Evolutionary conservation across 1,139 yeast genomes (phyloP).

Genomic region (Debaryomycetaceae sp.): DNA sequence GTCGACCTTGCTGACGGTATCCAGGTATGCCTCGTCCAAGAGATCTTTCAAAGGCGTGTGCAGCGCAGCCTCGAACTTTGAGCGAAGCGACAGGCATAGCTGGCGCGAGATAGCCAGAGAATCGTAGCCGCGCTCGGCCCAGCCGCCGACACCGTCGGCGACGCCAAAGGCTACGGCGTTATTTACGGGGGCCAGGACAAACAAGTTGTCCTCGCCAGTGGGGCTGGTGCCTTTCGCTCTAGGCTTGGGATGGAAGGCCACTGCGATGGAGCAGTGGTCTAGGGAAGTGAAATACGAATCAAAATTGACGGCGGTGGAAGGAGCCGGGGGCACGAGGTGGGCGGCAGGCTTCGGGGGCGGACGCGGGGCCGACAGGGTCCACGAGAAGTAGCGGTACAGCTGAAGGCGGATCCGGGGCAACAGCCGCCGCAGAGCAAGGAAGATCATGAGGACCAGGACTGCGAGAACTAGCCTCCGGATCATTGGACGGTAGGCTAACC

Average conservation of each 20-base stretch:
- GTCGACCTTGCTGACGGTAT: constrained; percentile 47
- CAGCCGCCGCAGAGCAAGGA: constrained; percentile 1
- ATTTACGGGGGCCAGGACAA: constrained; percentile 38
- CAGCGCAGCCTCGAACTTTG: constrained; percentile 13
- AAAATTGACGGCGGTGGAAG: constrained; percentile 4
- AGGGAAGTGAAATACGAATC: constrained; percentile 5
- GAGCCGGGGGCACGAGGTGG: constrained; percentile 2
- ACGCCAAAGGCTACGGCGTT: constrained; percentile 66
- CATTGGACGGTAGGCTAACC: no score
- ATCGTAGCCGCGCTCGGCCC: constrained; percentile 89
- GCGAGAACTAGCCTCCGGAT: no score
- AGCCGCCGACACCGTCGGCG: constrained; percentile 97
- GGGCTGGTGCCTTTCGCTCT: constrained; percentile 44
- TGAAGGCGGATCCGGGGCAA: not conserved
- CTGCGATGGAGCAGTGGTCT: constrained; percentile 42
- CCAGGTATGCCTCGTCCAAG: constrained; percentile 34
- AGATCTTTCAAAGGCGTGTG: not conserved
- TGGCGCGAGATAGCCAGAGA: constrained; percentile 74
- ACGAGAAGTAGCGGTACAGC: constrained; percentile 2
- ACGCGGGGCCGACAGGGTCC: constrained; percentile 1
- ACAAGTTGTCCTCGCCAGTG: constrained; percentile 83
- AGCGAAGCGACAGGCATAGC: constrained; percentile 35
- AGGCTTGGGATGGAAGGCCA: constrained; percentile 66
- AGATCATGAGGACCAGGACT: no score
- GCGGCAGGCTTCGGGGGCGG: constrained; percentile 1